Evolutionary conservation across 176 grass and related monocot genomes (phyloP), one percentile per base, ranked within the genome.

Genomic region (Otatea glauca): DNA sequence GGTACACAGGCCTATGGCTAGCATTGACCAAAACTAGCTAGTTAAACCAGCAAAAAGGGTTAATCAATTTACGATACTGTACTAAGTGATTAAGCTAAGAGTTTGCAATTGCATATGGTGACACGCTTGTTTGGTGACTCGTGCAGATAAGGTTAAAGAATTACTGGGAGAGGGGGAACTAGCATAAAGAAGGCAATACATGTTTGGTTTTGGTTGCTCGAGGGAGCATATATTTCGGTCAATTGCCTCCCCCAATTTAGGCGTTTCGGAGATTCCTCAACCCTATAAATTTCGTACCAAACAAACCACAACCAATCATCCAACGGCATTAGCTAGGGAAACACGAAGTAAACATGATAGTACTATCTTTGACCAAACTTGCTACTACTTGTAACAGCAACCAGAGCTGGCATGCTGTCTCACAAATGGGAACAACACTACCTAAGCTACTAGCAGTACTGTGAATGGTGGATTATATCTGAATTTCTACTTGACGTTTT

Each of bases 211-310:
- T 84, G 72, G 47, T 54, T 45, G 47, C 60, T 68, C 43, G 60
- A 84, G 72, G 6, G 34, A 43, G 20, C 35, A 25, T 9, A 65
- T 38, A 54, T 20, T 42, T 7, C 41, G 82, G 82, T 75, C 82
- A 75, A 66, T 84, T 38, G 3, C 14, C 81, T 84, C 44, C 70
- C 29, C 20, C n/a, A 53, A 74, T 75, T 75, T 70, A 84, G 81
- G 81, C 58, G 29, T 27, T 7, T 63, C 24, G 55, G 43, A 64
- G 44, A 48, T 50, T 64, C 43, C 4, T 75, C 59, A 1, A 42
- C 44, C 62, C 5, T 41, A n/a, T 67, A 72, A 37, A 20, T 21
- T 84, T 67, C 72, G 35, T 68, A 68, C 48, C 72, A 84, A 56
- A 43, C 72, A 67, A 14, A 54, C 14, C 23, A 14, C 11, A 23